Conservation (phyloP, 169 alveolate genomes). For the Eimeria zaria region DNA sequence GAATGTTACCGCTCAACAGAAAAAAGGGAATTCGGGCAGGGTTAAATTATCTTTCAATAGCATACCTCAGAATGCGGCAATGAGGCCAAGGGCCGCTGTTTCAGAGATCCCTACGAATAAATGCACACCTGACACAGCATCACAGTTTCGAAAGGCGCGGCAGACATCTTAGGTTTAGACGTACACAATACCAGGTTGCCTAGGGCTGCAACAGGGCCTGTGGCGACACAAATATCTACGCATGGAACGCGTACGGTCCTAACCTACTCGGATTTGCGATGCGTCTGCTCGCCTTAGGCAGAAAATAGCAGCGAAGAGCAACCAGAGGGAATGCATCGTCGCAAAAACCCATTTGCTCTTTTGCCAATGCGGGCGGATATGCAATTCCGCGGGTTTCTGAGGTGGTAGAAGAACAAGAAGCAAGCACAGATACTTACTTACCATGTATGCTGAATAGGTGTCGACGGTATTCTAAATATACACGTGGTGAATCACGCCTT, state of each 20-base stretch:
- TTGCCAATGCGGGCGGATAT: background rate
- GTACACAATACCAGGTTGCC: background rate
- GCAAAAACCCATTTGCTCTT: slow-evolving; percentile 13
- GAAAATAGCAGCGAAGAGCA: background rate
- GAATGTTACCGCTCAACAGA: background rate
- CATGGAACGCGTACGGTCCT: background rate
- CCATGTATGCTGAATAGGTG: background rate
- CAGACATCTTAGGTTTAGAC: background rate
- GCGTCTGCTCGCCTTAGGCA: slow-evolving; percentile 5
- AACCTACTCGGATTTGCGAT: slow-evolving; percentile 2
- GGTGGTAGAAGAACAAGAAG: background rate
- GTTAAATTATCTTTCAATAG: background rate
- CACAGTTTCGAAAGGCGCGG: background rate
- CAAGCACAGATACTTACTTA: background rate
- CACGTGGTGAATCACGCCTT: background rate
- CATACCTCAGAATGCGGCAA: slow-evolving; percentile 44
- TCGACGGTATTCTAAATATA: background rate
- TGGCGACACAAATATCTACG: background rate
- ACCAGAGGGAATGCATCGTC: background rate
- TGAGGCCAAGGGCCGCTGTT: background rate
- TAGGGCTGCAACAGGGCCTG: background rate
- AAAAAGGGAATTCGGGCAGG: background rate
- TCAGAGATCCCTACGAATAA: background rate
- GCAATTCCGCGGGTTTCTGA: slow-evolving; percentile 6
- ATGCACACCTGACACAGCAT: background rate